These are phyloP conservation scores for Lagenaria siceraria DNA, from an alignment of 306 rosid genomes.

Conservation along the genomic window DNA sequence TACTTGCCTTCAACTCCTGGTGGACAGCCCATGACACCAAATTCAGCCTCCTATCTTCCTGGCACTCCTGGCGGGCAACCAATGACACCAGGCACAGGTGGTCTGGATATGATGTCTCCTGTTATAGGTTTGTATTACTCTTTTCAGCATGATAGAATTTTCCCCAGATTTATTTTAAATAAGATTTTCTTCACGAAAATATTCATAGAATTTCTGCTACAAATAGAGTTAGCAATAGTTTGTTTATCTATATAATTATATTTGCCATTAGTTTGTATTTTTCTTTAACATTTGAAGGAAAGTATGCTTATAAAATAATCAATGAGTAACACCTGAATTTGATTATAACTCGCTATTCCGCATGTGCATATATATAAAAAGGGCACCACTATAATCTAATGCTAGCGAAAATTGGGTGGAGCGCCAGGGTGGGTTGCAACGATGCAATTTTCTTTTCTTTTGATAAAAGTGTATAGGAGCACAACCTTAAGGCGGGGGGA, in stretches of 20 bases:
- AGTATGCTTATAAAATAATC: not conserved
- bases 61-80: conserved; percentile 99
- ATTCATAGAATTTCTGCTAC: not conserved
- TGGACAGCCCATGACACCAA: conserved; percentile 99
- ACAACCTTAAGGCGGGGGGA: too few relatives aligned
- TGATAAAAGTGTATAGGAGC: not conserved
- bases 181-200: not conserved
- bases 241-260: not conserved
- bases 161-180: not conserved
- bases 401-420: not conserved
- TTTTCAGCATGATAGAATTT: not conserved
- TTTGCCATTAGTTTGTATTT: not conserved
- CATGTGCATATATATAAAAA: not conserved
- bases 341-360: not conserved
- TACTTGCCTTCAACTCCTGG: conserved; percentile 99
- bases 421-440: not conserved
- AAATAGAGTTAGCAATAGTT: not conserved
- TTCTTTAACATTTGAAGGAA: not conserved
- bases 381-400: not conserved
- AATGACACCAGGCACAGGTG: conserved; percentile 98
- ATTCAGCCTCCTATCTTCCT: conserved; percentile 89
- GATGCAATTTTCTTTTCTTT: not conserved
- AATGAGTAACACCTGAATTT: not conserved
- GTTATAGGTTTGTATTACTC: conserved; percentile 43
- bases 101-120: conserved; percentile 94